Percentiles rank a stretch among this genome's conserved stretches.
Conservation (phyloP, 106 monocot genomes). For the Allium fistulosum region DNA sequence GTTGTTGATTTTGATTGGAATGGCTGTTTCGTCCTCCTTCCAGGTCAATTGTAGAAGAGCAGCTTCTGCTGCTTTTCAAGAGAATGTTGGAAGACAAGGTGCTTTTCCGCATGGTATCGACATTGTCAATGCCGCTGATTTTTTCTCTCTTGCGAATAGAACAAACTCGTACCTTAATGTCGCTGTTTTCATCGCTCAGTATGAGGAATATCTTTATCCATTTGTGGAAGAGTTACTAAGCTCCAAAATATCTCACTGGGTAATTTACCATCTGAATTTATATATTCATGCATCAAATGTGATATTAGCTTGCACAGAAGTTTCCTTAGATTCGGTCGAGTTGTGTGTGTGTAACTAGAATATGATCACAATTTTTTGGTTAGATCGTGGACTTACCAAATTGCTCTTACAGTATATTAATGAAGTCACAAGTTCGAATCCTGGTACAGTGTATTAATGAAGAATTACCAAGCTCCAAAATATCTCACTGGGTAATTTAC, state of each 20-base stretch:
- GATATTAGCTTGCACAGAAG: too few relatives aligned
- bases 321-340: too few relatives aligned
- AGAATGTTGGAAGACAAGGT: conserved; percentile 98
- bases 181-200: conserved; percentile 75
- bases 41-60: conserved; percentile 99
- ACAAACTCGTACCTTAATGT: conserved; percentile 82
- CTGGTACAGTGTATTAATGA: too few relatives aligned
- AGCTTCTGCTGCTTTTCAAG: conserved; percentile 98
- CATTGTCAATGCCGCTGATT: conserved; percentile 84
- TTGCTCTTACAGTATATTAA: too few relatives aligned
- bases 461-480: too few relatives aligned
- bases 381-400: too few relatives aligned
- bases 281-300: too few relatives aligned
- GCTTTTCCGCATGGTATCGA: conserved; percentile 90
- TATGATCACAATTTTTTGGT: too few relatives aligned
- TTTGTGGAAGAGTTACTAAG: conserved; percentile 79
- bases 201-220: conserved; percentile 69
- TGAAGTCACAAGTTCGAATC: too few relatives aligned
- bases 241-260: conserved; percentile 90
- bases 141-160: conserved; percentile 88
- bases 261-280: conserved; percentile 22
- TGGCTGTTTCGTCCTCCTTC: conserved; percentile 1
- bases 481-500: too few relatives aligned
- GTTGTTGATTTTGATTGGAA: not conserved
- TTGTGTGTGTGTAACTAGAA: too few relatives aligned